Conservation (phyloP, 192 early-diverging fungal genomes). For the Coemansia sp. region DNA sequence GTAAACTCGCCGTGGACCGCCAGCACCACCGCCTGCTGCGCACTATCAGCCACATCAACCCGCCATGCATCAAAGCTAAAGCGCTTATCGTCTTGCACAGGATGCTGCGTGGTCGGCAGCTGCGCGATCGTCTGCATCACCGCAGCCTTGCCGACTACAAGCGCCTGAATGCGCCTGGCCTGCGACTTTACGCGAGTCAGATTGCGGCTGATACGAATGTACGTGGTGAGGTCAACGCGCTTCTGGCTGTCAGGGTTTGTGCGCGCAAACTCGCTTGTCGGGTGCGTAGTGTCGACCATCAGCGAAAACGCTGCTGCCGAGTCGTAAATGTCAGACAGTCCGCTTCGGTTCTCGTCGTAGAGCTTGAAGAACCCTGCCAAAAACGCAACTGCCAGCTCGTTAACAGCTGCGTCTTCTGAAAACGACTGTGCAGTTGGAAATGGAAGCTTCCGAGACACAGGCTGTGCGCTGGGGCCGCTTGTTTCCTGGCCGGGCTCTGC, state of each 20-base stretch:
- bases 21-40: conserved; percentile 16
- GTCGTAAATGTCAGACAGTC: conserved; percentile 42
- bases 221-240: conserved; percentile 37
- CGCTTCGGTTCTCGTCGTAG: conserved; percentile 39
- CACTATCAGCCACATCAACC: conserved; percentile 12
- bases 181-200: conserved; percentile 32
- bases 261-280: conserved; percentile 39
- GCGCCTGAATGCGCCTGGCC: conserved; percentile 29
- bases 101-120: conserved; percentile 44
- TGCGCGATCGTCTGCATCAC: conserved; percentile 28
- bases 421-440: conserved; percentile 39
- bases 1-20: conserved; percentile 46
- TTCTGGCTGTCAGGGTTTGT: conserved; percentile 40
- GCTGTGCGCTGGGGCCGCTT: background rate
- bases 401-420: conserved; percentile 37
- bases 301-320: conserved; percentile 35
- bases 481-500: conserved; percentile 17
- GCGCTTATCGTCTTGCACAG: conserved; percentile 41
- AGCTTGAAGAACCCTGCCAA: conserved; percentile 42
- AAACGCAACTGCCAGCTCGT: conserved; percentile 35
- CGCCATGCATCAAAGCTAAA: conserved; percentile 54
- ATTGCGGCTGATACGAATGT: conserved; percentile 47
- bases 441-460: conserved; percentile 23
- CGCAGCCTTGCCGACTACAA: conserved; percentile 27
- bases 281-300: conserved; percentile 45